Evolutionary conservation across 1,284 basidiomycete genomes (phyloP).

Genomic region (Ganoderma boninense): DNA sequence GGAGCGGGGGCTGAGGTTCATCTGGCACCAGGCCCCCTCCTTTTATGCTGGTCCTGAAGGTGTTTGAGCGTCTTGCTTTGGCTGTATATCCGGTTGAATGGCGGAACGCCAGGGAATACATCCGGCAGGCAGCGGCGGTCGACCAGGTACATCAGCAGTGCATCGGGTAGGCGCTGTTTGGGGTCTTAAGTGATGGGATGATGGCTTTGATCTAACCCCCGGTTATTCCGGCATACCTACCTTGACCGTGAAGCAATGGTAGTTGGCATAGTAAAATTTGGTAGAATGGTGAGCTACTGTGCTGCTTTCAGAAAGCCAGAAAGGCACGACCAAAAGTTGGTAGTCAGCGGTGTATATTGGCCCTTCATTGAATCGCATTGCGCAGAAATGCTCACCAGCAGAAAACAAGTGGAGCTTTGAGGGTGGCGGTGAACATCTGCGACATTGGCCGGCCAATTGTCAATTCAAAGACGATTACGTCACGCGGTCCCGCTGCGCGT

Average conservation of each 20-base stretch:
- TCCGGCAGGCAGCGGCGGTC: background rate
- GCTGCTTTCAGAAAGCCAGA: background rate
- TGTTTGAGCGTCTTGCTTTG: background rate
- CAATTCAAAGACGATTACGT: background rate
- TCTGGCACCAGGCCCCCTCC: background rate
- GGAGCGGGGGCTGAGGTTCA: background rate
- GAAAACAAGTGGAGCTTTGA: background rate
- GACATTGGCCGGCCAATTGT: background rate
- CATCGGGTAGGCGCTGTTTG: background rate
- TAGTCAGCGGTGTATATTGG: background rate
- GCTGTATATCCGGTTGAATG: background rate
- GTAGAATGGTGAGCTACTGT: background rate
- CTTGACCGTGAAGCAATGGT: background rate
- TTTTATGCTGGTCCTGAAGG: constrained; percentile 7
- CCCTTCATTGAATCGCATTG: background rate
- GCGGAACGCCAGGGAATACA: background rate
- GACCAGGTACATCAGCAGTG: background rate
- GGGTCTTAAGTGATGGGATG: background rate
- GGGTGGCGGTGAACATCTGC: background rate
- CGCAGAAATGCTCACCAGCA: background rate
- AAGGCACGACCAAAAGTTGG: background rate
- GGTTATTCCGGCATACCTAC: background rate
- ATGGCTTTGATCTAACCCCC: constrained; percentile 1
- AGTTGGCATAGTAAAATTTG: constrained; percentile 1
- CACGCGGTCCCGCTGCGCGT: background rate